Conservation (phyloP, 2,329 filamentous ascomycete species). For the Botrytis squamosa region DNA sequence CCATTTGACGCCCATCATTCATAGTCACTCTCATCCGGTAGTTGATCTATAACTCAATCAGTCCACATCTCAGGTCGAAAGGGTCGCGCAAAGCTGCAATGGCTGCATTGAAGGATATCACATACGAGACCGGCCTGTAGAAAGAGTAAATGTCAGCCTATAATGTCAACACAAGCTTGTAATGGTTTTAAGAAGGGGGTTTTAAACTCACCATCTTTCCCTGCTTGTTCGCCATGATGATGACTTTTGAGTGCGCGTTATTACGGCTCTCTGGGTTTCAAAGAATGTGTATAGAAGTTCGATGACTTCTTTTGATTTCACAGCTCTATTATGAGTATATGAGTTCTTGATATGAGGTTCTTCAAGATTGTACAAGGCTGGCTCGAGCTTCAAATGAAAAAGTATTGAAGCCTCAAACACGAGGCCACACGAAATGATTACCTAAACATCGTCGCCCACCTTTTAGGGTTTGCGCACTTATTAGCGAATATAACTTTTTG, state of each 20-base stretch:
- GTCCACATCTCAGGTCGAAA: constrained; percentile 19
- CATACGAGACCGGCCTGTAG: constrained; percentile 70
- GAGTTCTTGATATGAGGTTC: constrained; percentile 23
- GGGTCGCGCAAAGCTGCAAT: constrained; percentile 39
- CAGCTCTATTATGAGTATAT: constrained; percentile 30
- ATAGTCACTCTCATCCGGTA: constrained; percentile 98
- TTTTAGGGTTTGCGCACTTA: constrained; percentile 19
- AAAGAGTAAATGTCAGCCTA: constrained; percentile 57
- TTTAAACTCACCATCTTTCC: constrained; percentile 91
- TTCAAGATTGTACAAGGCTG: constrained; percentile 10
- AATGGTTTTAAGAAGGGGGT: constrained; percentile 39
- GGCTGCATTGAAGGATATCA: constrained; percentile 38
- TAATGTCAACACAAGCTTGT: constrained; percentile 51
- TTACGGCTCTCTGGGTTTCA: constrained; percentile 41
- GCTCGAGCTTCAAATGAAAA: constrained; percentile 21
- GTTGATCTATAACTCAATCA: constrained; percentile 71
- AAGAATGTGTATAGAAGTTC: constrained; percentile 40
- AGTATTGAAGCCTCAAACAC: constrained; percentile 13
- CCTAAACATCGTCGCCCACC: constrained; percentile 19
- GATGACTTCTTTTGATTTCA: constrained; percentile 37
- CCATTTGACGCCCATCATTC: constrained; percentile 93
- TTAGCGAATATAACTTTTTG: constrained; percentile 16
- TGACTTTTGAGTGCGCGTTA: constrained; percentile 44
- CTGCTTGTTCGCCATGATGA: constrained; percentile 83
- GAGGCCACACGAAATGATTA: constrained; percentile 21